Conservation (phyloP, 495 filamentous ascomycete species). For the Penicillium pancosmium region DNA sequence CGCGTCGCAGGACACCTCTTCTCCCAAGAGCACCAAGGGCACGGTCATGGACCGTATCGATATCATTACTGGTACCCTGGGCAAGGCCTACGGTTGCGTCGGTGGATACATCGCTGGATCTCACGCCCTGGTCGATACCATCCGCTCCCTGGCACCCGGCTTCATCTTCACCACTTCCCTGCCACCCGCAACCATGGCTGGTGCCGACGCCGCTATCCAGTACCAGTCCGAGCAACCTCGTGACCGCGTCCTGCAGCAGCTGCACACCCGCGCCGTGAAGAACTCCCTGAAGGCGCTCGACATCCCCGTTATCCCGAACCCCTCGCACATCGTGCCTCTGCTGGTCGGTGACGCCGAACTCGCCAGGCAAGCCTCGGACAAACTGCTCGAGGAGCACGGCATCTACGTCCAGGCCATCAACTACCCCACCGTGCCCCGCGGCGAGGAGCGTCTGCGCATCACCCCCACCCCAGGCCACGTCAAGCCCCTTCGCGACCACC, state of each 20-base stretch:
- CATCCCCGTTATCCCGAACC: constrained; percentile 98
- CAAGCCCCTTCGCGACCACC: constrained; percentile 76
- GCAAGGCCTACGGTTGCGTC: constrained; percentile 97
- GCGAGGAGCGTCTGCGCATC: constrained; percentile 92
- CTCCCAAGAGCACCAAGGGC: constrained; percentile 62
- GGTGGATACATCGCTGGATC: constrained; percentile 96
- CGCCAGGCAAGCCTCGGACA: constrained; percentile 87
- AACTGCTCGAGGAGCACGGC: constrained; percentile 80
- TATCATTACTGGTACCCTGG: constrained; percentile 95
- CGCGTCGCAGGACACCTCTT: constrained; percentile 59
- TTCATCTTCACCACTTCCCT: constrained; percentile 99
- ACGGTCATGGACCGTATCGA: constrained; percentile 95
- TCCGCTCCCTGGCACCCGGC: constrained; percentile 92
- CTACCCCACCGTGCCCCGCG: constrained; percentile 95
- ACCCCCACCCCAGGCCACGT: constrained; percentile 94
- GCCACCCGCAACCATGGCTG: constrained; percentile 95
- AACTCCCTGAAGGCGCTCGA: constrained; percentile 70
- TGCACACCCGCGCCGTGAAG: constrained; percentile 94
- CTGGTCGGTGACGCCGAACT: constrained; percentile 92
- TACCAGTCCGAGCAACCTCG: constrained; percentile 81
- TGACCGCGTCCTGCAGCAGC: constrained; percentile 87
- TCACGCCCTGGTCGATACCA: constrained; percentile 86
- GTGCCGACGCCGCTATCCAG: constrained; percentile 87
- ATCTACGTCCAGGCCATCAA: constrained; percentile 99
- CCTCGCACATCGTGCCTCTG: constrained; percentile 91